Percentiles rank a stretch among this genome's conserved stretches.
Conservation (phyloP, 2,329 filamentous ascomycete genomes). For the Orbilia blumenaviensis region DNA sequence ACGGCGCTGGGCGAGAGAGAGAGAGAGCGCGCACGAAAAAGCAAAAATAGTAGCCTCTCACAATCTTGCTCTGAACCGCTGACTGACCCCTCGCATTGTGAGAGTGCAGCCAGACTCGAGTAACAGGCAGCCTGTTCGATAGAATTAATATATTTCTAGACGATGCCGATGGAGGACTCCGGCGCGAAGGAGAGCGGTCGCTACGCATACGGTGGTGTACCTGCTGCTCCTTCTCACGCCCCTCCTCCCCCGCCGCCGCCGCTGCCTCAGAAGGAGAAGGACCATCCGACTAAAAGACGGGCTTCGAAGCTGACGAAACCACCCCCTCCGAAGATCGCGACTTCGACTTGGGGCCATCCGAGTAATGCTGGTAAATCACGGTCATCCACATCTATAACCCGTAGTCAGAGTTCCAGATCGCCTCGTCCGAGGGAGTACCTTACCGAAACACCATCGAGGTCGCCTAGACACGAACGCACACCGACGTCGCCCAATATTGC, state of each 20-base stretch:
- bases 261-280: constrained; percentile 29
- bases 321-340: constrained; percentile 45
- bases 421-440: constrained; percentile 49
- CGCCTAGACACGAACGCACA: constrained; percentile 46
- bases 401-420: constrained; percentile 47
- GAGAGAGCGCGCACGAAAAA: constrained; percentile 24
- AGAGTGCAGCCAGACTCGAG: background rate
- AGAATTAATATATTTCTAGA: constrained; percentile 11
- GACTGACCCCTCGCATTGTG: constrained; percentile 27
- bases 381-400: constrained; percentile 51
- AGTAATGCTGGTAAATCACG: constrained; percentile 50
- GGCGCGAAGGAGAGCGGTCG: constrained; percentile 46
- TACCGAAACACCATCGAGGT: constrained; percentile 48
- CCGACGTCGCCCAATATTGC: constrained; percentile 48
- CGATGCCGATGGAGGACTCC: constrained; percentile 53
- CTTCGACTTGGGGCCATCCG: constrained; percentile 41
- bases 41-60: constrained; percentile 32
- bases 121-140: constrained; percentile 6
- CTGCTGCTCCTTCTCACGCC: constrained; percentile 26
- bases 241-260: constrained; percentile 39
- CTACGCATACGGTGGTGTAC: constrained; percentile 1
- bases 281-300: constrained; percentile 38
- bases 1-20: constrained; percentile 10
- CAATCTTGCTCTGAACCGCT: constrained; percentile 26
- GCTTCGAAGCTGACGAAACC: constrained; percentile 48